A percentile compares a stretch with the other conserved stretches of the same genome.
These are phyloP conservation scores for Vicia sativa DNA, from an alignment of 306 rosid species.

Conservation along the genomic window DNA sequence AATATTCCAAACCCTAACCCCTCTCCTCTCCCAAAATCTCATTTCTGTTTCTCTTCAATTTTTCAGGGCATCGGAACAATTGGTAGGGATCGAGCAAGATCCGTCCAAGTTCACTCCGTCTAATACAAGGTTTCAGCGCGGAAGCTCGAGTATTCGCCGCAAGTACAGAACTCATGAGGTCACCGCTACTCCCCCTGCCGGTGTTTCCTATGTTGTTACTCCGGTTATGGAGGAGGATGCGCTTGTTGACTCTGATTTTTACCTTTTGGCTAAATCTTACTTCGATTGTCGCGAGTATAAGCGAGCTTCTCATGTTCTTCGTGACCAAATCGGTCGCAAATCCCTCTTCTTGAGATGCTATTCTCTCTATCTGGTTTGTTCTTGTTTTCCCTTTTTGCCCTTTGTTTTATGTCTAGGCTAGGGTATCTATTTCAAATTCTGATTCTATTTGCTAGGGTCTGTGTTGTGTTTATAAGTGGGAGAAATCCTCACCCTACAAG, in stretches of 20 bases:
- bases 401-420: not conserved
- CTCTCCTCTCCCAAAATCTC: not conserved
- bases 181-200: constrained; percentile 61
- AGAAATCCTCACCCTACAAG: no score
- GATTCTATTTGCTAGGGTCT: not conserved
- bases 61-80: constrained; percentile 90
- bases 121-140: constrained; percentile 90
- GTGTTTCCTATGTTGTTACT: constrained; percentile 81
- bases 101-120: constrained; percentile 96
- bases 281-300: constrained; percentile 90
- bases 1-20: constrained; percentile 13
- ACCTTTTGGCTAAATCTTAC: constrained; percentile 84
- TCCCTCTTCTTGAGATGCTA: constrained; percentile 84
- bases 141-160: constrained; percentile 93
- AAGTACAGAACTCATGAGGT: constrained; percentile 70
- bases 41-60: not conserved
- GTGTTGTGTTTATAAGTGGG: no score
- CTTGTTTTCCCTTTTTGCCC: constrained; percentile 3
- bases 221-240: constrained; percentile 97
- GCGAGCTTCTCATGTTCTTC: constrained; percentile 88
- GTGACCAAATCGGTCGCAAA: constrained; percentile 77
- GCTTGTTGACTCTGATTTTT: constrained; percentile 74
- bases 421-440: not conserved
- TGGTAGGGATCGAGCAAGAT: constrained; percentile 93
- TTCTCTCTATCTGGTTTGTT: constrained; percentile 78